Base-by-base conservation (phyloP, 257 asterid genomes). In the Solanum dulcamara region DNA sequence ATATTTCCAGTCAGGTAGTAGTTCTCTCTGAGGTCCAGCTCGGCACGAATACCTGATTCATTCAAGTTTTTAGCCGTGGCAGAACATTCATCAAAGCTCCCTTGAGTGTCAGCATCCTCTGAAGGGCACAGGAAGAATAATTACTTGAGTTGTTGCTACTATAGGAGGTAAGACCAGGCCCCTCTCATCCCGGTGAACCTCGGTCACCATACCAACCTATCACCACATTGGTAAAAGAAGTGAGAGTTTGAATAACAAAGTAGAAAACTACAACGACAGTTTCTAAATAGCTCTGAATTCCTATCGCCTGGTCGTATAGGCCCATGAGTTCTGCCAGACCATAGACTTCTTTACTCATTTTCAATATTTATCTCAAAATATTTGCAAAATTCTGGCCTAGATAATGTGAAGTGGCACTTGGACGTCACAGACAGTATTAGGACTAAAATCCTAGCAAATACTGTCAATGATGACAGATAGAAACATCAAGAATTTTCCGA, bases 271-370 rank as follows among this genome's bases (percentile, higher is more conserved):
- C 5, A 60, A 62, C 33, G 77, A 17, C 48, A 83, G 67, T 60
- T 30, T 24, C 44, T 22, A 2, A 57, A 82, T 46, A 82, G 38
- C 59, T 60, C 8, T 26, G 37, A 40, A 60, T 68, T 67, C 26
- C 89, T 86, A 96, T 96, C 82, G 94, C 92, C 98, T 89, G 82
- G 98, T 97, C 44, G 94, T 97, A 87, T 92, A 96, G 32, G 97
- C 98, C 98, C 98, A 92, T 15, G 98, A 96, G 84, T 96, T 94
- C 90, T 96, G 98, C 99, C 93, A 96, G 83, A 92, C 98, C 98
- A 93, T 91, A 81, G 89, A 87, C 90, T 92, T 96, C 87, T 95
- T 98, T 85, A 98, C 88, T 96, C 98, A 83, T 95, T 89, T 90
- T 94, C 98, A 84, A 92, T 94, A 74, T 92, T 88, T 57, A 96